Evolutionary conservation across 345 rosid genomes (phyloP), one percentile per base, ranked within the genome.

Genomic region (Nephelium lappaceum): DNA sequence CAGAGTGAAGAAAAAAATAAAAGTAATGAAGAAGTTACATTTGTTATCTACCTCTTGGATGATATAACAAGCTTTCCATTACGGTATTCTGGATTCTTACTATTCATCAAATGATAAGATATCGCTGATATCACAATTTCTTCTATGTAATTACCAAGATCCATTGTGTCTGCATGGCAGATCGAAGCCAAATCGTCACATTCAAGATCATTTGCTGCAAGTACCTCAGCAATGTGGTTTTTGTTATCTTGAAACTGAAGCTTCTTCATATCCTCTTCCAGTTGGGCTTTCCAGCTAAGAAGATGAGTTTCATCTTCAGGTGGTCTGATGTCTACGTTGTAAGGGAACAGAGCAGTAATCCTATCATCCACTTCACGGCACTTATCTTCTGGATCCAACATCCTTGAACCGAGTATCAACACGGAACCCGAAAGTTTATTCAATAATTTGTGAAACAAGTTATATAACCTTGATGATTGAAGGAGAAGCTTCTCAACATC

Each of bases 21-120:
- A 75, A 31, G 12, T 72, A 47, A 18, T 8, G 15, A 75, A 23
- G 19, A 53, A 82, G 25, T 6, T 70, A 78, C 8, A 70, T 11
- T 42, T 11, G 53, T 38, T 38, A 67, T 21, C 66, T 77, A 91
- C 99, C 99, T 93, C 84, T 89, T 76, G 70, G 97, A 89, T 75
- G 99, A 91, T 85, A 97, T 94, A 69, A 94, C 88, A 75, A 97
- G 98, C 89, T 93, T 97, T 61, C 99, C 99, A 73, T 97, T 93
- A 79, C 96, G 83, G 82, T 97, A 97, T 81, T 94, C 98, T 0
- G 95, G 98, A 75, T 89, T 90, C 87, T 87, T 88, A 73, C 84
- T 87, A 72, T 88, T 80, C 89, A 88, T 91, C 83, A 97, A 86
- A 84, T 97, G 98, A 84, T 87, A 86, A 12, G 98, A 87, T 57